These are phyloP conservation scores for Murraya paniculata DNA, from an alignment of 345 rosid genomes.

Conservation along the genomic window DNA sequence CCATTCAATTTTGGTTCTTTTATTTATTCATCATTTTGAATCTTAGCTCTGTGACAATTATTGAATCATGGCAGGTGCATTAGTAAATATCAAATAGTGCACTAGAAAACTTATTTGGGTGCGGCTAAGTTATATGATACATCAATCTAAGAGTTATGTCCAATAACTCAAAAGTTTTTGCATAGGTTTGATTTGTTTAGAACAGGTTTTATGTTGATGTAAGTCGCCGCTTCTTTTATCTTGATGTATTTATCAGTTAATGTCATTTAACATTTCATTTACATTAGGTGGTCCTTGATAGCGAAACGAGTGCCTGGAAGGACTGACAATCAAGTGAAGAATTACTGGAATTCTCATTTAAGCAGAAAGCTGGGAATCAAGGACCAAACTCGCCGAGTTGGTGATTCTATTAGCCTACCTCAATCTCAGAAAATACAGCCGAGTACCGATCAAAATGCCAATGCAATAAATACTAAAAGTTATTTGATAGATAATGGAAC, in stretches of 20 bases:
- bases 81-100: neutral
- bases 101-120: neutral
- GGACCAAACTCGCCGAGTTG: conserved; percentile 17
- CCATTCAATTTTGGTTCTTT: neutral
- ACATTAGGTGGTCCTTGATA: conserved; percentile 63
- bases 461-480: neutral
- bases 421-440: conserved; percentile 10
- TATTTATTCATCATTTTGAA: neutral
- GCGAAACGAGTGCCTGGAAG: conserved; percentile 71
- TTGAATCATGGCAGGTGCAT: neutral
- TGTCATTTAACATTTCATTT: neutral
- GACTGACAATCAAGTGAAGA: conserved; percentile 75
- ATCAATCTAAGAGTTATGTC: too few species aligned
- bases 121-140: too few species aligned
- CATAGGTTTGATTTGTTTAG: too few species aligned
- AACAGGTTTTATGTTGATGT: too few species aligned
- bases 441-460: neutral
- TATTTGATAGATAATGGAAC: conserved; percentile 5
- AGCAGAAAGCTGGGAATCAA: conserved; percentile 47
- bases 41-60: neutral
- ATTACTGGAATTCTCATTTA: conserved; percentile 60
- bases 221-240: neutral
- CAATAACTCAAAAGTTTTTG: too few species aligned
- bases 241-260: neutral
- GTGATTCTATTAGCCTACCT: conserved; percentile 8